Base-by-base conservation (phyloP, 225 moss, liverwort and hornwort genomes). In the Sphagnum tenellum region DNA sequence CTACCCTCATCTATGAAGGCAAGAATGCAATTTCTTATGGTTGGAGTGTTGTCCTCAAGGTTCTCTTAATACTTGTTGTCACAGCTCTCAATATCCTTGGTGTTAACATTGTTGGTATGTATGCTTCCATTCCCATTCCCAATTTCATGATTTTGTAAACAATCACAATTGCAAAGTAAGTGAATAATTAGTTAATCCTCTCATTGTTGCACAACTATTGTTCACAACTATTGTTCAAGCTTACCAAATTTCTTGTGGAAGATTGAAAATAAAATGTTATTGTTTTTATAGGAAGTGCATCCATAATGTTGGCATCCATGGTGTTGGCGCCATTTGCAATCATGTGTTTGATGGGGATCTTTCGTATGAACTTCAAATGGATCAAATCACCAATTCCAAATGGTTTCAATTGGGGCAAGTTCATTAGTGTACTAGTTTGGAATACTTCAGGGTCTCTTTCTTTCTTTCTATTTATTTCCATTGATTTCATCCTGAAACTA, bases 61-160 rank as follows among this genome's bases (percentile, higher is more conserved):
- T 84, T 0, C 72, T 84, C 0, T 57, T 87, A 56, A 55, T 94
- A 8, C 4, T 70, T 3, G 52, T 86, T 66, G 82, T 71, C 12
- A 84, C 91, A 4, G 12, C 80, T 5, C 57, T 86, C 61, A 94
- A 94, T 61, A 72, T 89, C 67, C 50, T 85, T 74, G 91, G 91
- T 9, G 66, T 91, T 12, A 71, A 86, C 11, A 49, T 91, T 68
- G 94, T 94, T 44, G 94, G 89, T 89, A 66, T 44, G 76, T 70
- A 4, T 44, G 3, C 0, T 29, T 29, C 29, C 29, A 29, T 29
- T 29, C 29, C 29, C 29, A 29, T 29, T 29, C 29, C 29, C 29
- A 29, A 29, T 29, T 29, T 29, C 29, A 29, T 29, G 29, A 29
- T 29, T 29, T 29, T 29, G 29, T 29, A 29, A 29, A 29, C 29